Base-by-base conservation (phyloP, 345 rosid genomes). In the Hibiscus trionum region DNA sequence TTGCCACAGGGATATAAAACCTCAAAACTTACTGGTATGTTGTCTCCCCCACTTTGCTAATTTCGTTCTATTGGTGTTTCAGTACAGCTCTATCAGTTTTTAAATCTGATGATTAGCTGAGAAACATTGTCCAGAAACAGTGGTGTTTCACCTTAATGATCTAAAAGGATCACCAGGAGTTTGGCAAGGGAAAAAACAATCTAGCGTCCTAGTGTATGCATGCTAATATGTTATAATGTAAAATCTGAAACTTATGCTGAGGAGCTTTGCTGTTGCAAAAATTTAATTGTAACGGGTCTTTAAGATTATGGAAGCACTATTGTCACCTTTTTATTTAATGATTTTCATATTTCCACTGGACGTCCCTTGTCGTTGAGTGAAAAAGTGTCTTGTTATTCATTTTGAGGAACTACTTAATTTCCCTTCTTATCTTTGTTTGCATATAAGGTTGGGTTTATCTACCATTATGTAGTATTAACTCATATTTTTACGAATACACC, bases 1-100 rank as follows among this genome's bases (percentile, higher is more conserved):
- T 59, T 95, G 97, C 83, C 97, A 95, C 81, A 86, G 99, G 80
- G 99, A 95, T 82, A 90, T 95, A 74, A 92, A 95, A 80, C 99
- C 99, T 61, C 99, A 92, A 79, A 95, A 95, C 81, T 84, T 95
- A 66, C 81, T 95, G 93, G 99, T 95, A 81, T 49, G 86, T 74
- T 70, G 17, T 8, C 8, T 11, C 8, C 27, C 15, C 4, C 37
- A 29, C 16, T 9, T 11, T 72, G 24, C 14, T 47, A 3, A n/a
- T 31, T 39, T 24, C 50, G 42, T 64, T 39, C 50, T 19, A 35
- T 62, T 35, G 47, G 47, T 39, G 29, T 19, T 11, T 19, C 19
- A 19, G 16, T 17, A 63, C 14, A 61, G 21, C 65, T 9, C 6
- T 15, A 31, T 61, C 24, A 61, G 44, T 61, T 33, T 16, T 61